Conservation (phyloP, 1,139 yeast genomes). For the Geotrichum carabidarum region DNA sequence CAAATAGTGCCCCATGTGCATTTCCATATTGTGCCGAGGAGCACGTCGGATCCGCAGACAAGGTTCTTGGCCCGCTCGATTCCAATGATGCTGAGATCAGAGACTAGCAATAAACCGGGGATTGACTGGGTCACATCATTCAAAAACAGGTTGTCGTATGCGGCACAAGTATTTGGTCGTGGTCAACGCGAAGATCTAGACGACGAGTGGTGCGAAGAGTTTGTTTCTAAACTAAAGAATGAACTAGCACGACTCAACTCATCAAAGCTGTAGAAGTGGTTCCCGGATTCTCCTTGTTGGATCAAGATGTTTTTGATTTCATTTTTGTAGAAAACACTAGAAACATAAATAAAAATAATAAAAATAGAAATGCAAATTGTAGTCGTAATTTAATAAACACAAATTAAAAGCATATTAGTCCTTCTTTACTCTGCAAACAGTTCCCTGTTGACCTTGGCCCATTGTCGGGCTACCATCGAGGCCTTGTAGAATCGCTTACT, state of each 20-base stretch:
- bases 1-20: constrained; percentile 88
- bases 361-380: background rate
- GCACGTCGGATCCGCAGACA: constrained; percentile 6
- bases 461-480: constrained; percentile 76
- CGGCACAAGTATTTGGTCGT: constrained; percentile 31
- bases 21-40: constrained; percentile 52
- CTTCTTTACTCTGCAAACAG: too few species aligned
- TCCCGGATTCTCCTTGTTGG: background rate
- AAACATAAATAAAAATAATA: background rate
- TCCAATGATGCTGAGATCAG: background rate
- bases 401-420: background rate
- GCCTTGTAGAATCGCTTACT: constrained; percentile 89
- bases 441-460: constrained; percentile 40
- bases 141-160: constrained; percentile 23
- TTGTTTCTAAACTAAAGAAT: constrained; percentile 21
- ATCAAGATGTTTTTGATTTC: background rate
- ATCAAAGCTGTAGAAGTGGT: background rate
- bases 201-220: constrained; percentile 25
- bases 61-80: background rate
- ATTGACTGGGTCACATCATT: constrained; percentile 14
- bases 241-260: background rate
- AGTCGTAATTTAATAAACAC: background rate
- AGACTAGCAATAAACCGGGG: background rate
- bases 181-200: constrained; percentile 34
- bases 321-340: background rate